Evolutionary conservation across 129 eudicot genomes (phyloP).

Genomic region (Flaveria robusta): DNA sequence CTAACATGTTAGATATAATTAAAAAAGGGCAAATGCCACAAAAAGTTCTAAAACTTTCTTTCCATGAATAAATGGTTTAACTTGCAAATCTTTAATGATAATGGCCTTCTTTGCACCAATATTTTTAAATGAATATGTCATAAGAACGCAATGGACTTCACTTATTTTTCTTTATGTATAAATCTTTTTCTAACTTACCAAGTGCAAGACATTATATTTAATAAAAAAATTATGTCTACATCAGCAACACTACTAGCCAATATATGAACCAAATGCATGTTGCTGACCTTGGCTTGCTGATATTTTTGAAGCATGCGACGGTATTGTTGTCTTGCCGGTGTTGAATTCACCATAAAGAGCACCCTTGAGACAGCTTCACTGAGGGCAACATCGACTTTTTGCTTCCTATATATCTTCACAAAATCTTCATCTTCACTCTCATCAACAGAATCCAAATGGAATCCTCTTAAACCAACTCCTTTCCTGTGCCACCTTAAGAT

Average conservation of each 20-base stretch:
- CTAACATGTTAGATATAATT: too few relatives aligned
- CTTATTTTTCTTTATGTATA: not conserved
- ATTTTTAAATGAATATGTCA: too few relatives aligned
- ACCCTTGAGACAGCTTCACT: slow-evolving; percentile 86
- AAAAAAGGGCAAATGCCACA: too few relatives aligned
- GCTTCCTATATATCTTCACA: slow-evolving; percentile 62
- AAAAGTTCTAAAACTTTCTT: too few relatives aligned
- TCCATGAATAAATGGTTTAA: too few relatives aligned
- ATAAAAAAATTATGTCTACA: not conserved
- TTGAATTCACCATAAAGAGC: slow-evolving; percentile 75
- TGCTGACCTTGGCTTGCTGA: slow-evolving; percentile 70
- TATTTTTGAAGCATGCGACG: slow-evolving; percentile 74
- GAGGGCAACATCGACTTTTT: slow-evolving; percentile 71
- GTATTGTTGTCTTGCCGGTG: slow-evolving; percentile 81
- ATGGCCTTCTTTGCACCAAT: too few relatives aligned
- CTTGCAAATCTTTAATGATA: too few relatives aligned
- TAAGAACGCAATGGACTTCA: too few relatives aligned
- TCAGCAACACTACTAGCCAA: not conserved
- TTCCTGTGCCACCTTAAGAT: slow-evolving; percentile 86
- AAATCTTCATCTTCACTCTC: slow-evolving; percentile 66
- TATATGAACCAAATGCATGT: slow-evolving; percentile 11
- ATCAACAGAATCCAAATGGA: slow-evolving; percentile 47
- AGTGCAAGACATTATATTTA: not conserved
- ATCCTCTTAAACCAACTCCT: slow-evolving; percentile 87
- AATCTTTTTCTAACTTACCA: not conserved